phyloP scores from a whole-genome alignment of 176 grass and related monocot genomes.

The Olyra latifolia region DNA sequence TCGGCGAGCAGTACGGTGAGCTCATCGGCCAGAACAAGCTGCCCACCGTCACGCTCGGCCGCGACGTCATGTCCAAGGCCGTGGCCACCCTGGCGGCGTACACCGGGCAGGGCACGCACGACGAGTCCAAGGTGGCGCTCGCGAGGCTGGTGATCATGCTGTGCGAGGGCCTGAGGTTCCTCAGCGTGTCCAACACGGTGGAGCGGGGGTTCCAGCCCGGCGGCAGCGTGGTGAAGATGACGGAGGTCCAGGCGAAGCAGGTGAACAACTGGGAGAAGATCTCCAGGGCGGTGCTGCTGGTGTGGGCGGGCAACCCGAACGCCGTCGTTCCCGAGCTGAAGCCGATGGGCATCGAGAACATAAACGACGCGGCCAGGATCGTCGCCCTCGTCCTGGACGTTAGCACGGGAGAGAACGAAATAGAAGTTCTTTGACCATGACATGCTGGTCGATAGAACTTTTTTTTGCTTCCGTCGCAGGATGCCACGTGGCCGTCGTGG shows the following conservation, averaged over 20 bases:
- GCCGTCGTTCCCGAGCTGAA: background rate
- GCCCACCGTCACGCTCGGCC: background rate
- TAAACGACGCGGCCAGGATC: background rate
- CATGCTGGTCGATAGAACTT: too few relatives aligned
- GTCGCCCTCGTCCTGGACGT: background rate
- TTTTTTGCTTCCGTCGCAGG: too few relatives aligned
- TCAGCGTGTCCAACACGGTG: background rate
- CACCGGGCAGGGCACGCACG: background rate
- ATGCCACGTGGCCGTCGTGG: too few relatives aligned
- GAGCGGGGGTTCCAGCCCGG: background rate
- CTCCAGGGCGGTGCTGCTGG: background rate
- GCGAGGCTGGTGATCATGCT: background rate
- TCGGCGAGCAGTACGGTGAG: background rate
- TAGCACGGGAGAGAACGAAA: too few relatives aligned
- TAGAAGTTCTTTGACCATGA: too few relatives aligned
- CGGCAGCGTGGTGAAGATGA: background rate
- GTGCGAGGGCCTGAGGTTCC: background rate
- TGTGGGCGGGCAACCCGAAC: background rate
- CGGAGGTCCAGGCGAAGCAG: background rate
- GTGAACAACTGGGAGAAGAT: background rate
- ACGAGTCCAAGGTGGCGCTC: background rate
- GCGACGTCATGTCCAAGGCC: background rate
- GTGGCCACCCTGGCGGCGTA: background rate
- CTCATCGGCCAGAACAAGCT: background rate
- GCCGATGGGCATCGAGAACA: background rate